Conservation (phyloP, 129 eudicot genomes). For the Saussurea involucrata region DNA sequence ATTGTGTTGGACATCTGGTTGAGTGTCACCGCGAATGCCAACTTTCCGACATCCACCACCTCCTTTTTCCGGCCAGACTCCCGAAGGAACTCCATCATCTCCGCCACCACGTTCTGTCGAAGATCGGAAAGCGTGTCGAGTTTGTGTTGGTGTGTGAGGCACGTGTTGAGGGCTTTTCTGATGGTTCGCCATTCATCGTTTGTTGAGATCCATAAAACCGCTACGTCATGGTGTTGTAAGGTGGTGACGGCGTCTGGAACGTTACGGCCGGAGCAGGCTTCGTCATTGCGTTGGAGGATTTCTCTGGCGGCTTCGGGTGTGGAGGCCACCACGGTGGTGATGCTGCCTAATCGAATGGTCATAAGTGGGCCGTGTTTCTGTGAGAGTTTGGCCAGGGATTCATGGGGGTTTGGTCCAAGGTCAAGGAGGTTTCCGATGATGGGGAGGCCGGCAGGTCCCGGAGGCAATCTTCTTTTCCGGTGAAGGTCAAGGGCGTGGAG, state of each 20-base stretch:
- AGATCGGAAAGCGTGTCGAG: conserved; percentile 27
- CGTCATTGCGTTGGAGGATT: conserved; percentile 47
- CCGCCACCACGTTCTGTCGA: conserved; percentile 27
- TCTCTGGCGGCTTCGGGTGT: conserved; percentile 44
- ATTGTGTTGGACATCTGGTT: conserved; percentile 45
- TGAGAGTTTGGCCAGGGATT: conserved; percentile 34
- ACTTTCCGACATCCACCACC: conserved; percentile 32
- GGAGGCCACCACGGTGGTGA: conserved; percentile 40
- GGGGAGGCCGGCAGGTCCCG: conserved; percentile 41
- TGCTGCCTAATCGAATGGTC: conserved; percentile 46
- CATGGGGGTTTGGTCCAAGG: conserved; percentile 35
- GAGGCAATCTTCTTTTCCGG: conserved; percentile 19
- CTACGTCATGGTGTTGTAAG: conserved; percentile 18
- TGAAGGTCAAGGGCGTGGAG: conserved; percentile 3
- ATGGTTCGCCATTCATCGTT: conserved; percentile 44
- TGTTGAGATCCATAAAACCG: conserved; percentile 38
- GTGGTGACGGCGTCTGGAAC: conserved; percentile 36
- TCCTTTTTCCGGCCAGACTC: conserved; percentile 6
- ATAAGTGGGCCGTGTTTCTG: conserved; percentile 42
- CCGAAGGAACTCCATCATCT: conserved; percentile 20
- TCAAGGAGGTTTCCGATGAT: conserved; percentile 39
- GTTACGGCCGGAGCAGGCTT: conserved; percentile 35
- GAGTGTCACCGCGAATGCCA: conserved; percentile 39
- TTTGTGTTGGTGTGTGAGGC: conserved; percentile 27
- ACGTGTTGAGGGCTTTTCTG: conserved; percentile 31